A percentile compares a stretch with the other conserved stretches of the same genome.
phyloP scores from a whole-genome alignment of 768 basidiomycete species.

The Leccinum broughii region DNA sequence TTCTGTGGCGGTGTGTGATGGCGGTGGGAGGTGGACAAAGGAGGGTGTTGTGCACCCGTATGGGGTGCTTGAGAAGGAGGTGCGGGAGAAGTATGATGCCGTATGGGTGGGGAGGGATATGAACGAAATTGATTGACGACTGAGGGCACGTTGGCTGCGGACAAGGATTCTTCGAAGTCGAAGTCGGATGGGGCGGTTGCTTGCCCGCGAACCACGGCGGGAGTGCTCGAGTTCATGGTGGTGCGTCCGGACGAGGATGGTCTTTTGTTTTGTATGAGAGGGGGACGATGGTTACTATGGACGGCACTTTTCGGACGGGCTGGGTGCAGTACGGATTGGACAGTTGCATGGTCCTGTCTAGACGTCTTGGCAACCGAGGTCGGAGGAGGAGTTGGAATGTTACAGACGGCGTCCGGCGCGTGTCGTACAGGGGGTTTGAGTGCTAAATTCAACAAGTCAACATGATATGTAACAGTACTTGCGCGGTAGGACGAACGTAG shows the following conservation, averaged over 20 bases:
- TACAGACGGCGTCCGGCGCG: not conserved
- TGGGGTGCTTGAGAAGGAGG: conserved; percentile 14
- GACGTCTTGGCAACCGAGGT: conserved; percentile 24
- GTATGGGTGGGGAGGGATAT: conserved; percentile 26
- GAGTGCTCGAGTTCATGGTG: conserved; percentile 1
- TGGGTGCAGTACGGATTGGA: not conserved
- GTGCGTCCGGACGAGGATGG: conserved; percentile 2
- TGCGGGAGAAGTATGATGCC: conserved; percentile 24
- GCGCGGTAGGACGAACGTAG: conserved; percentile 17
- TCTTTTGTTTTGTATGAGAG: conserved; percentile 4
- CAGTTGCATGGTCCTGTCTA: conserved; percentile 7
- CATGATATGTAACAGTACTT: too few species aligned
- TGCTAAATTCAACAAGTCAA: conserved; percentile 6
- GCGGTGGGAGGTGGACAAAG: conserved; percentile 9
- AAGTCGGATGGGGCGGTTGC: conserved; percentile 14
- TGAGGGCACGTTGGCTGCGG: conserved; percentile 31
- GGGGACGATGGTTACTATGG: conserved; percentile 21
- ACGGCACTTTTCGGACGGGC: conserved; percentile 12
- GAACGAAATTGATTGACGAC: conserved; percentile 35
- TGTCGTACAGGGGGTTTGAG: conserved; percentile 2
- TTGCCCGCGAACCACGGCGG: conserved; percentile 30
- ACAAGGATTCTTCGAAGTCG: conserved; percentile 33
- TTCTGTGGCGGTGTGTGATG: conserved; percentile 22
- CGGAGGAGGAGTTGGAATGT: conserved; percentile 1
- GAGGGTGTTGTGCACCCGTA: conserved; percentile 9